Conservation (phyloP, 2,329 filamentous ascomycete genomes). For the Corynespora cassiicola region DNA sequence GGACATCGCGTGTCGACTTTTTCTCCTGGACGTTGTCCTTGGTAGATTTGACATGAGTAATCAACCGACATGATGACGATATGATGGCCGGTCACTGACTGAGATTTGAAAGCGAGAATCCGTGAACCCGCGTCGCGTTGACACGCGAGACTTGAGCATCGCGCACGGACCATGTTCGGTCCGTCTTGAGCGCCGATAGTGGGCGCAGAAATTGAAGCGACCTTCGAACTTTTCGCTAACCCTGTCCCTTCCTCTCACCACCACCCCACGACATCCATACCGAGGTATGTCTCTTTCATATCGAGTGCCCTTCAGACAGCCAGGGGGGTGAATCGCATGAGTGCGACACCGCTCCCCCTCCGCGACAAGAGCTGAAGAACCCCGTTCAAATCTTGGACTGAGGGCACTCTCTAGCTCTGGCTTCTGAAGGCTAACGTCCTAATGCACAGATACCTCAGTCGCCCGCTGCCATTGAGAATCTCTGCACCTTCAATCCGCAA, state of each 20-base stretch:
- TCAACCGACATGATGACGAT: too few relatives aligned
- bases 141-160: too few relatives aligned
- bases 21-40: too few relatives aligned
- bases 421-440: constrained; percentile 67
- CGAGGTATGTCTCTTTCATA: constrained; percentile 45
- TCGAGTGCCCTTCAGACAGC: constrained; percentile 60
- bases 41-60: too few relatives aligned
- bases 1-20: too few relatives aligned
- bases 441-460: constrained; percentile 66
- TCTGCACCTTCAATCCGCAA: constrained; percentile 72
- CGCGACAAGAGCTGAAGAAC: constrained; percentile 69
- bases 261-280: constrained; percentile 31
- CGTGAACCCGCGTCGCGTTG: too few relatives aligned
- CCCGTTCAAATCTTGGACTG: constrained; percentile 63
- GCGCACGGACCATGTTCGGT: constrained; percentile 24
- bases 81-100: too few relatives aligned
- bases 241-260: constrained; percentile 22
- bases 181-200: constrained; percentile 19
- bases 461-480: constrained; percentile 77
- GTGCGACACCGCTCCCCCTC: constrained; percentile 55
- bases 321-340: constrained; percentile 53
- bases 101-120: too few relatives aligned
- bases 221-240: constrained; percentile 33
- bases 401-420: constrained; percentile 74
- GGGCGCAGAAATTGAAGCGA: too few relatives aligned